A percentile compares a stretch with the other conserved stretches of the same genome.
Conservation (phyloP, 2,329 filamentous ascomycete genomes). For the Diaporthe velutina region DNA sequence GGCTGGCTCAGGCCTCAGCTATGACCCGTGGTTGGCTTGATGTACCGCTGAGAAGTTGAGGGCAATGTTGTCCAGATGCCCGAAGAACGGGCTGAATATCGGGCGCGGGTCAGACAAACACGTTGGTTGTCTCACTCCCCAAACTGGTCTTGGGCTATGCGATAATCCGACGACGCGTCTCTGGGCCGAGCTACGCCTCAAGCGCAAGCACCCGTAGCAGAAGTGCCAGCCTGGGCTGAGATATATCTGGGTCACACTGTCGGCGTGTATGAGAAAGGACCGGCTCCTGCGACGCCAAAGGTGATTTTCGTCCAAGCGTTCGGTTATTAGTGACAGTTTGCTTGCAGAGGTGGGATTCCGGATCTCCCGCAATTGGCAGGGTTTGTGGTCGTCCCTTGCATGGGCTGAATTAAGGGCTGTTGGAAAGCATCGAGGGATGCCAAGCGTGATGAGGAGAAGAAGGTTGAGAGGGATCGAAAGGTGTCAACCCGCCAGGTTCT, state of each 20-base stretch:
- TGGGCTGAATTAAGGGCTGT: not conserved
- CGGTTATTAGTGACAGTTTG: not conserved
- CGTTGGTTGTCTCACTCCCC: conserved; percentile 1
- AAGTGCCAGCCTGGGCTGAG: not conserved
- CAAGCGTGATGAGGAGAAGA: conserved; percentile 12
- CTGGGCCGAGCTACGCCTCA: not conserved
- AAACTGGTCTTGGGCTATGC: not conserved
- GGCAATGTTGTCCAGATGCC: not conserved
- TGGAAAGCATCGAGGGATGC: not conserved
- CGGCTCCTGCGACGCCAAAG: not conserved
- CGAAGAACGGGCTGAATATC: not conserved
- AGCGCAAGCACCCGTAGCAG: not conserved
- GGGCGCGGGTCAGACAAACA: not conserved
- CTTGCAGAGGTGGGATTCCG: not conserved
- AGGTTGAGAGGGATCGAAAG: not conserved
- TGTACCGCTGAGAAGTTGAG: not conserved
- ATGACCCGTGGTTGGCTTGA: not conserved
- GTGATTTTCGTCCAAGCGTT: not conserved
- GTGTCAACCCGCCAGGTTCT: not conserved
- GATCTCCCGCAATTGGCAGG: not conserved
- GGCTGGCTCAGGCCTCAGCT: not conserved
- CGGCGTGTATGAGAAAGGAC: not conserved
- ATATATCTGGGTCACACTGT: not conserved
- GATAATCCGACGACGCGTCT: not conserved
- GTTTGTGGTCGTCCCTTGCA: conserved; percentile 7